Base-by-base conservation (phyloP, 257 asterid species). In the Galeopsis tetrahit region DNA sequence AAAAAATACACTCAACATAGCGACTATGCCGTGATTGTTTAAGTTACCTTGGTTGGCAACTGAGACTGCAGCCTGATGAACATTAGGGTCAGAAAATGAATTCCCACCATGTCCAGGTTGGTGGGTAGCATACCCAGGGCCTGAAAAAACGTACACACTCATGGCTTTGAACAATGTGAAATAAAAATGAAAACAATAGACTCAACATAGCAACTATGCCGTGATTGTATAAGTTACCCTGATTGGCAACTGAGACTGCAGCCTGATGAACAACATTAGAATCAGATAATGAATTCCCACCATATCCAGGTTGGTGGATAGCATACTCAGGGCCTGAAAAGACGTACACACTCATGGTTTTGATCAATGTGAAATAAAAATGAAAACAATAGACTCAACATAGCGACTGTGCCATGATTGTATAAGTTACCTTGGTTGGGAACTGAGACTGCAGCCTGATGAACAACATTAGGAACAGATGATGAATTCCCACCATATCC, bases 241-340 rank as follows among this genome's bases (percentile, higher is more conserved):
- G 28, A 21, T 21, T 21, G 28, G 28, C 28, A 21, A 21, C 28
- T 21, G 28, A 21, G 28, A 21, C 28, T 21, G 28, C 28, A 21
- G 28, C 94, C 92, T 87, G 94, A 63, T 78, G 85, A 67, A 75
- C 64, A 52, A 76, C 78, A 74, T 76, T 79, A 14, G 77, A 76
- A 69, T 75, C 81, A 62, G 83, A 53, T 74, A 68, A 63, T 28
- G 75, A 21, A 65, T 71, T 79, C 72, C 77, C 86, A 46, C 84
- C 80, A 76, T 80, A 84, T 76, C 81, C 85, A 64, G 79, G 81
- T 48, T 78, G 78, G 35, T 71, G 82, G 31, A 78, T 58, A 32
- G 85, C 69, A 77, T 78, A 78, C 32, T 73, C 88, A 59, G 82
- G 75, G 79, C 80, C 94, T 85, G 84, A 64, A 34, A 73, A 55